A percentile compares a stretch with the other conserved stretches of the same genome.
Conservation (phyloP, 371 early-diverging fungal genomes). For the Mucor racemosus region DNA sequence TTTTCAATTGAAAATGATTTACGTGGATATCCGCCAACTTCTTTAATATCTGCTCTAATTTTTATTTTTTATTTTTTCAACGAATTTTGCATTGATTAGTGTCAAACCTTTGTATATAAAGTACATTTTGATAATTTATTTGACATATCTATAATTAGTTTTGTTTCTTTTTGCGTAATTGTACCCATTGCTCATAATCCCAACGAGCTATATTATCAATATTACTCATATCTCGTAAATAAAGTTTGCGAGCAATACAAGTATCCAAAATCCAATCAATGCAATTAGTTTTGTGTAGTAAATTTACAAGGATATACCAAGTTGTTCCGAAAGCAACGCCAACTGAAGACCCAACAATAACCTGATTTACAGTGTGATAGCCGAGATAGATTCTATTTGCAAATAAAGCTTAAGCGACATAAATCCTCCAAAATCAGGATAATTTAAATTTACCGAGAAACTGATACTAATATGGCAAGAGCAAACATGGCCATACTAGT, state of each 20-base stretch:
- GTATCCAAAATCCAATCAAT: constrained; percentile 50
- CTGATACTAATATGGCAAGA: constrained; percentile 54
- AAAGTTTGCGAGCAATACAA: constrained; percentile 47
- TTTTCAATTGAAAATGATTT: too few species aligned
- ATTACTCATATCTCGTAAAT: constrained; percentile 64
- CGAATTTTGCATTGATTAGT: too few species aligned
- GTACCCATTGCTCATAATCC: constrained; percentile 64
- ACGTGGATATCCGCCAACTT: too few species aligned
- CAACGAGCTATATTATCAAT: constrained; percentile 59
- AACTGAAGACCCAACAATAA: constrained; percentile 67
- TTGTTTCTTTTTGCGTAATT: constrained; percentile 8
- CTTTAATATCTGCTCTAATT: too few species aligned
- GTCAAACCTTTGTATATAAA: too few species aligned
- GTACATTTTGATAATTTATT: not conserved
- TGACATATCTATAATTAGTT: not conserved
- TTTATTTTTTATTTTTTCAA: too few species aligned
- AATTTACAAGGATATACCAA: constrained; percentile 62
- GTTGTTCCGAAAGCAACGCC: constrained; percentile 64
- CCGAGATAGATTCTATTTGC: constrained; percentile 74
- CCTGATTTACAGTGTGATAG: constrained; percentile 84
- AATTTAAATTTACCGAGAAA: constrained; percentile 55
- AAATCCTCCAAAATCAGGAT: not conserved
- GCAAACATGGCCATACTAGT: constrained; percentile 35
- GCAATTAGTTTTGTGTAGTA: constrained; percentile 42
- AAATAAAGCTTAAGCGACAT: not conserved